phyloP scores from a whole-genome alignment of 2,329 filamentous ascomycete species.

The Pyrenophora tritici-repentis region DNA sequence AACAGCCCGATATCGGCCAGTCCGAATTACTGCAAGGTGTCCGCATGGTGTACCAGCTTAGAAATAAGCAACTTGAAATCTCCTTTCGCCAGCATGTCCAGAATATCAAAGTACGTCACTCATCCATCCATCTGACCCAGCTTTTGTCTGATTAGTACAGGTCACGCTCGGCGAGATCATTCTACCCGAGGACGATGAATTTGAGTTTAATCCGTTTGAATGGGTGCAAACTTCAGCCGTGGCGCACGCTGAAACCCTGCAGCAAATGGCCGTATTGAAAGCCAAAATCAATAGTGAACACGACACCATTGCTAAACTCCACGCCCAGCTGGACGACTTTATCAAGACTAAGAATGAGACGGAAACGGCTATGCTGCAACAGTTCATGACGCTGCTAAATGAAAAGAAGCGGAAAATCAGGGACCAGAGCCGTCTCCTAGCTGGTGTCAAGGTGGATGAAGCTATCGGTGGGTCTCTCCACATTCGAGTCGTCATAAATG shows the following conservation, averaged over 20 bases:
- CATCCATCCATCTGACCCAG: not conserved
- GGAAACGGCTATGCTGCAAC: constrained; percentile 68
- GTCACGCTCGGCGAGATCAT: constrained; percentile 68
- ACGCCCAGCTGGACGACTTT: constrained; percentile 68
- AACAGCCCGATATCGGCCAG: constrained; percentile 49
- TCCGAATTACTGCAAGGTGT: constrained; percentile 58
- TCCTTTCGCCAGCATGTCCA: constrained; percentile 65
- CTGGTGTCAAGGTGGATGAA: constrained; percentile 55
- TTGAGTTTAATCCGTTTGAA: constrained; percentile 68
- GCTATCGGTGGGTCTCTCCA: constrained; percentile 28
- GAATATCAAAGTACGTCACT: constrained; percentile 66
- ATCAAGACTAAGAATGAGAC: constrained; percentile 68
- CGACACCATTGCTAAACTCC: constrained; percentile 62
- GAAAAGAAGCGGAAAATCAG: constrained; percentile 81
- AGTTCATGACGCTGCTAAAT: constrained; percentile 73
- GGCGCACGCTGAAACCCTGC: constrained; percentile 53
- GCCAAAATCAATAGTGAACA: constrained; percentile 57
- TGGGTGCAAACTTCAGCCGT: constrained; percentile 69
- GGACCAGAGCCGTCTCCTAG: constrained; percentile 69
- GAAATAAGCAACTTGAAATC: constrained; percentile 60
- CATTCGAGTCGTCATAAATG: not conserved
- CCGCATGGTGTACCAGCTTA: constrained; percentile 63
- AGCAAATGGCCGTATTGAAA: constrained; percentile 52
- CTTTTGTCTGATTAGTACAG: constrained; percentile 16
- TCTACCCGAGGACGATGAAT: constrained; percentile 60